phyloP scores from a whole-genome alignment of 805 yeast species.

The Kockiozyma suomiensis region DNA sequence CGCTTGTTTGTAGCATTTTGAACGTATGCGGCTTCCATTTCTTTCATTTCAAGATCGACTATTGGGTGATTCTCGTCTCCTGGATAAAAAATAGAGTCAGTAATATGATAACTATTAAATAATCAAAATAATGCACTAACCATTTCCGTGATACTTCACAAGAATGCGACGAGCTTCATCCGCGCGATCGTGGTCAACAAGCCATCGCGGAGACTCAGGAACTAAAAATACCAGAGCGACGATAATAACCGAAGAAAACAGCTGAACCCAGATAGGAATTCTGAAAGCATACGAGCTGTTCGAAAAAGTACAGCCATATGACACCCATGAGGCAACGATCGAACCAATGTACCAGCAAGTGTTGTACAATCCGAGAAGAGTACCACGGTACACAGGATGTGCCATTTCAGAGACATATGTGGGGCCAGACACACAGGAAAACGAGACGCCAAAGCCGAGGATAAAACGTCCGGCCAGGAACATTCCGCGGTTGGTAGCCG shows the following conservation, averaged over 20 bases:
- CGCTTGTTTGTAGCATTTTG: conserved; percentile 5
- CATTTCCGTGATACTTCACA: conserved; percentile 52
- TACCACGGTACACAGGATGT: conserved; percentile 29
- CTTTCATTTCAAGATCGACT: conserved; percentile 23
- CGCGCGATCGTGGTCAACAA: conserved; percentile 54
- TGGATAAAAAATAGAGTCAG: too few species aligned
- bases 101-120: too few species aligned
- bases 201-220: conserved; percentile 49
- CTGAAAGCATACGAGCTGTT: conserved; percentile 59
- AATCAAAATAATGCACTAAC: too few species aligned
- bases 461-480: conserved; percentile 27
- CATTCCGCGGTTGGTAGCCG: conserved; percentile 18
- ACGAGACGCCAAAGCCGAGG: conserved; percentile 26
- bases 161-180: conserved; percentile 59
- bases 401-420: conserved; percentile 23
- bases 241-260: conserved; percentile 54
- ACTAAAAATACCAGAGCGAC: conserved; percentile 46
- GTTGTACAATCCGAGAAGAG: conserved; percentile 52
- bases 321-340: conserved; percentile 38
- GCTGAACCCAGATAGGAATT: conserved; percentile 61
- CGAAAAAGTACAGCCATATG: conserved; percentile 44
- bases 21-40: too few species aligned
- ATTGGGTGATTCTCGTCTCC: conserved; percentile 40
- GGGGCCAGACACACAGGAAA: conserved; percentile 18
- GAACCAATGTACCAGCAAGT: conserved; percentile 58